Evolutionary conservation across 306 rosid species (phyloP).

Genomic region (Cucurbita ficifolia): DNA sequence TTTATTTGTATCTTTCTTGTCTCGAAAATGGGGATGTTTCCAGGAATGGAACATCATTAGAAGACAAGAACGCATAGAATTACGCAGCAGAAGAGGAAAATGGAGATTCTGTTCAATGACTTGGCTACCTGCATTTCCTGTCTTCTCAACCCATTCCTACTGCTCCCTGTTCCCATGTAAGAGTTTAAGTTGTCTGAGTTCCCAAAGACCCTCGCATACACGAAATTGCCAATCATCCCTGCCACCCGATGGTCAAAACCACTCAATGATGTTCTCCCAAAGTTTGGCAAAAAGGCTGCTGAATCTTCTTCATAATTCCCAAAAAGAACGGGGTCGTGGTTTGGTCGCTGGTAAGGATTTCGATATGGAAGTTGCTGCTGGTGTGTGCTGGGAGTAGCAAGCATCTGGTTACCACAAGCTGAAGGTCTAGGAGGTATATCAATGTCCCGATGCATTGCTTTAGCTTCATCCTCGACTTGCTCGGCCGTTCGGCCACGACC

Average conservation of each 20-base stretch:
- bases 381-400: slow-evolving; percentile 24
- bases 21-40: background rate
- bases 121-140: slow-evolving; percentile 72
- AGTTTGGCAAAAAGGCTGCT: slow-evolving; percentile 30
- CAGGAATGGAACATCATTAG: slow-evolving; percentile 11
- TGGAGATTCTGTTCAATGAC: slow-evolving; percentile 63
- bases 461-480: slow-evolving; percentile 17
- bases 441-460: slow-evolving; percentile 19
- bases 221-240: slow-evolving; percentile 74
- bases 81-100: slow-evolving; percentile 71
- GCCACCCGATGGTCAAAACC: slow-evolving; percentile 35
- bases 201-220: slow-evolving; percentile 56
- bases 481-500: slow-evolving; percentile 45
- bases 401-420: slow-evolving; percentile 33
- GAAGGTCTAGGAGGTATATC: slow-evolving; percentile 70
- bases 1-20: background rate
- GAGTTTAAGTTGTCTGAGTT: slow-evolving; percentile 44
- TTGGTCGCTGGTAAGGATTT: slow-evolving; percentile 53
- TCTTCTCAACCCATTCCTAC: slow-evolving; percentile 59
- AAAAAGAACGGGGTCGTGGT: slow-evolving; percentile 19
- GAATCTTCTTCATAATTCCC: slow-evolving; percentile 27
- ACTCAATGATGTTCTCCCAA: slow-evolving; percentile 22
- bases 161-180: slow-evolving; percentile 26
- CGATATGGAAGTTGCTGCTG: slow-evolving; percentile 59
- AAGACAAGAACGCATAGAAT: slow-evolving; percentile 71